These are phyloP conservation scores for Datisca glomerata DNA, from an alignment of 306 rosid genomes.

Conservation along the genomic window DNA sequence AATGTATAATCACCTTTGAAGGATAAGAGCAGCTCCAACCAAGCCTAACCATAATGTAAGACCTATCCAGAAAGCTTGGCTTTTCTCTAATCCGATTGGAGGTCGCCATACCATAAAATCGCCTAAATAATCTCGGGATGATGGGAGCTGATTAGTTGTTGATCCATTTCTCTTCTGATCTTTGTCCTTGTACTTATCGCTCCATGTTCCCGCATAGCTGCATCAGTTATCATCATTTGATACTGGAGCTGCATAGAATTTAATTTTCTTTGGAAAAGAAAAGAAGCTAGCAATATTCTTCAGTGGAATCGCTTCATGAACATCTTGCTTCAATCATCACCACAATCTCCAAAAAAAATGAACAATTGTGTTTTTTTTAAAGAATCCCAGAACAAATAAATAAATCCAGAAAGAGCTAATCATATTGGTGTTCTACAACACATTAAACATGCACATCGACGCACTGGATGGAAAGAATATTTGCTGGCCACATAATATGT, in stretches of 20 bases:
- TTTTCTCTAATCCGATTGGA: constrained; percentile 57
- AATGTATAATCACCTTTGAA: constrained; percentile 40
- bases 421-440: no score
- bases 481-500: no score
- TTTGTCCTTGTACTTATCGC: constrained; percentile 70
- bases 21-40: constrained; percentile 73
- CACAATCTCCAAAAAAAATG: no score
- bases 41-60: constrained; percentile 81
- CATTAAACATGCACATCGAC: no score
- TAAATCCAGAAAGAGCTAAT: no score
- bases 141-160: constrained; percentile 60
- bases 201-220: constrained; percentile 92
- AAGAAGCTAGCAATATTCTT: no score
- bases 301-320: no score
- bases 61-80: constrained; percentile 64
- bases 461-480: no score
- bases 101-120: constrained; percentile 91
- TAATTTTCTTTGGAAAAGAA: no score
- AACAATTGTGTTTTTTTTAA: no score
- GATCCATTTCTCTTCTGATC: constrained; percentile 36
- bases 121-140: constrained; percentile 56
- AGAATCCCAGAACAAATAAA: no score
- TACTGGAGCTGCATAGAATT: neutral
- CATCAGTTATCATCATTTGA: constrained; percentile 10
- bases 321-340: no score